Conservation (phyloP, 805 yeast genomes). For the Blastobotrys muscicola region DNA sequence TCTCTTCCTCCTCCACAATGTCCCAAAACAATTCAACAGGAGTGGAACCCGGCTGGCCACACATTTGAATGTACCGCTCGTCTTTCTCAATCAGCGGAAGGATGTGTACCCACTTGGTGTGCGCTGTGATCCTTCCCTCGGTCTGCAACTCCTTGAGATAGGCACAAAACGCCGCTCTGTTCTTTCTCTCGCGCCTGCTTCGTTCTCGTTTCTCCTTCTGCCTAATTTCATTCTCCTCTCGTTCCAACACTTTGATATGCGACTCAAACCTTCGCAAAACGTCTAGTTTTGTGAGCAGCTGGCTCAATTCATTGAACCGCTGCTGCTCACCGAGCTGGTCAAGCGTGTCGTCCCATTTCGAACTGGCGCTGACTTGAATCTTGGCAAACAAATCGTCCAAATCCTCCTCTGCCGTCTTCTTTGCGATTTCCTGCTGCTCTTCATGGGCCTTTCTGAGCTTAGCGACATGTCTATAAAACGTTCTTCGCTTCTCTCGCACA, state of each 20-base stretch:
- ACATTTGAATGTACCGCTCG: conserved; percentile 44
- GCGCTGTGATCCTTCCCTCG: conserved; percentile 35
- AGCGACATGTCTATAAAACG: conserved; percentile 43
- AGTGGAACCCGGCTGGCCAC: conserved; percentile 72
- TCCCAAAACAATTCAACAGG: conserved; percentile 75
- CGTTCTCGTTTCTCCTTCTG: conserved; percentile 30
- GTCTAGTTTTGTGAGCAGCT: conserved; percentile 46
- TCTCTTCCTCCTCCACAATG: conserved; percentile 50
- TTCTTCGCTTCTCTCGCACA: conserved; percentile 45
- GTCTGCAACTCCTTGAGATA: conserved; percentile 33
- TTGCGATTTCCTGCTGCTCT: conserved; percentile 15
- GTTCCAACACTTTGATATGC: conserved; percentile 27
- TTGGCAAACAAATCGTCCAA: conserved; percentile 11
- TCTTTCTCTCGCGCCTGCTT: conserved; percentile 51
- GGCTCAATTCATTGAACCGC: conserved; percentile 23
- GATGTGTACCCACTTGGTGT: conserved; percentile 51
- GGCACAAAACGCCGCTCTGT: conserved; percentile 48
- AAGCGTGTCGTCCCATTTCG: conserved; percentile 34
- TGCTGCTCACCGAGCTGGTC: conserved; percentile 9
- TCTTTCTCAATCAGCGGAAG: conserved; percentile 44
- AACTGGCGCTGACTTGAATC: conserved; percentile 16
- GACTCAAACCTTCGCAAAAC: conserved; percentile 44
- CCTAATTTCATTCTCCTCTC: conserved; percentile 19
- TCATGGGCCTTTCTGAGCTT: conserved; percentile 28
- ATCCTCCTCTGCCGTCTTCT: conserved; percentile 12